A percentile compares a stretch with the other conserved stretches of the same genome.
Conservation (phyloP, 345 rosid species). For the Pelargonium nanum region DNA sequence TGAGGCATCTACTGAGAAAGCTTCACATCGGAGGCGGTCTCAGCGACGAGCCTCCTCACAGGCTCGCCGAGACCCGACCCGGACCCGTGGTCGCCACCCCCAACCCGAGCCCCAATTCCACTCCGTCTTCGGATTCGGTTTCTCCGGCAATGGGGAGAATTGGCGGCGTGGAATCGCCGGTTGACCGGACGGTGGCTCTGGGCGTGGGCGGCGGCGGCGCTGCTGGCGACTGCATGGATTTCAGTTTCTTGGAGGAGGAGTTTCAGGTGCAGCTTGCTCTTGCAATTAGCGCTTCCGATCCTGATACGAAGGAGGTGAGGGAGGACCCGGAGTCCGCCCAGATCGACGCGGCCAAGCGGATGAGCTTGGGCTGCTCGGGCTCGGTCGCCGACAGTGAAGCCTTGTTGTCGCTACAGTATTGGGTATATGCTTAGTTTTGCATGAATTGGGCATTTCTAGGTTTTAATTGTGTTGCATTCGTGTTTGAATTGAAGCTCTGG, state of each 20-base stretch:
- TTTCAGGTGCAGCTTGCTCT: constrained; percentile 88
- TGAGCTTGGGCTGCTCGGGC: constrained; percentile 69
- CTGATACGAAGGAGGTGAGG: constrained; percentile 25
- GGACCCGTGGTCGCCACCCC: constrained; percentile 32
- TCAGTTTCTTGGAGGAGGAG: constrained; percentile 78
- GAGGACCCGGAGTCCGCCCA: constrained; percentile 79
- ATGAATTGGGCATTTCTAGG: background rate
- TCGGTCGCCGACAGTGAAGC: constrained; percentile 37
- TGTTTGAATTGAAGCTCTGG: background rate
- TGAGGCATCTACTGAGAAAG: constrained; percentile 84
- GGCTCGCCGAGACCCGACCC: constrained; percentile 30
- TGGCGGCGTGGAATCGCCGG: background rate
- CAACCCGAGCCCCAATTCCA: constrained; percentile 14
- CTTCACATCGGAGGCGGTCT: constrained; percentile 84
- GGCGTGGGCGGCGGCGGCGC: constrained; percentile 33
- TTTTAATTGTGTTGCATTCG: background rate
- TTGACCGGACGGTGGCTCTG: constrained; percentile 33
- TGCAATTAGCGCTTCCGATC: constrained; percentile 91
- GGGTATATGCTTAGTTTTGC: constrained; percentile 36
- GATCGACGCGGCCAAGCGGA: constrained; percentile 93
- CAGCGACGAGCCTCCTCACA: constrained; percentile 49
- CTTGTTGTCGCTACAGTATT: constrained; percentile 69
- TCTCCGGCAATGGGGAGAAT: constrained; percentile 13
- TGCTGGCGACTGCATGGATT: constrained; percentile 30
- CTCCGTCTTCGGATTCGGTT: constrained; percentile 24